phyloP scores from a whole-genome alignment of 129 eudicot genomes.

The Mikania micrantha region DNA sequence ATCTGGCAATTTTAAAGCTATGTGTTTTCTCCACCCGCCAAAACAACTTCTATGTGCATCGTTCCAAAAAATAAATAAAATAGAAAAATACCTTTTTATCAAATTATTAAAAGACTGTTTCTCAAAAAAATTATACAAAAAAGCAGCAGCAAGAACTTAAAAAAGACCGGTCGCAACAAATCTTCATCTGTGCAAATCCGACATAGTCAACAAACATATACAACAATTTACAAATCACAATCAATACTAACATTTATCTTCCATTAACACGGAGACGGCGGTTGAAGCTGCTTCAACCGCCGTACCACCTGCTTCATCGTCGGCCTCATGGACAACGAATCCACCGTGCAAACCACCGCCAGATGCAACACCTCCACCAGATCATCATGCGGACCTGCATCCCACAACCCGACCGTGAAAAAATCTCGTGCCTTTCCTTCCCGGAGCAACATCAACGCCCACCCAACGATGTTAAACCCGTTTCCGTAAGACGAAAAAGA shows the following conservation, averaged over 20 bases:
- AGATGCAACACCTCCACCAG: constrained; percentile 79
- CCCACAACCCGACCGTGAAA: constrained; percentile 84
- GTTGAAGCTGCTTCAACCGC: constrained; percentile 83
- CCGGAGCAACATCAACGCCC: constrained; percentile 81
- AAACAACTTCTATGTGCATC: too few relatives aligned
- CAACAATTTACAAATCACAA: constrained; percentile 22
- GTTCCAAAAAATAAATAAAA: too few relatives aligned
- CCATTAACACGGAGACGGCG: constrained; percentile 61
- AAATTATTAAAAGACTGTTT: not conserved
- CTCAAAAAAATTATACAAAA: not conserved
- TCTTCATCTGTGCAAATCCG: constrained; percentile 11
- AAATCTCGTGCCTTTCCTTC: constrained; percentile 89
- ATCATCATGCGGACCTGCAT: constrained; percentile 88
- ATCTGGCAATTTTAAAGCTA: too few relatives aligned
- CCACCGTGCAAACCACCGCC: constrained; percentile 85
- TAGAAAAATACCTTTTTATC: too few relatives aligned
- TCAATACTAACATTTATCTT: not conserved
- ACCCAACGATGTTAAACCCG: constrained; percentile 79
- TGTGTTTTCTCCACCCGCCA: too few relatives aligned
- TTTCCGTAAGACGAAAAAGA: constrained; percentile 87
- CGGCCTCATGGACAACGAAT: constrained; percentile 68
- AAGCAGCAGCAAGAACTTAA: not conserved
- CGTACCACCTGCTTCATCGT: constrained; percentile 88
- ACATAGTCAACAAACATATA: constrained; percentile 13
- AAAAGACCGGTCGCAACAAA: constrained; percentile 9